phyloP scores from a whole-genome alignment of 495 filamentous ascomycete genomes.

The Melanomma pulvis-pyrius region DNA sequence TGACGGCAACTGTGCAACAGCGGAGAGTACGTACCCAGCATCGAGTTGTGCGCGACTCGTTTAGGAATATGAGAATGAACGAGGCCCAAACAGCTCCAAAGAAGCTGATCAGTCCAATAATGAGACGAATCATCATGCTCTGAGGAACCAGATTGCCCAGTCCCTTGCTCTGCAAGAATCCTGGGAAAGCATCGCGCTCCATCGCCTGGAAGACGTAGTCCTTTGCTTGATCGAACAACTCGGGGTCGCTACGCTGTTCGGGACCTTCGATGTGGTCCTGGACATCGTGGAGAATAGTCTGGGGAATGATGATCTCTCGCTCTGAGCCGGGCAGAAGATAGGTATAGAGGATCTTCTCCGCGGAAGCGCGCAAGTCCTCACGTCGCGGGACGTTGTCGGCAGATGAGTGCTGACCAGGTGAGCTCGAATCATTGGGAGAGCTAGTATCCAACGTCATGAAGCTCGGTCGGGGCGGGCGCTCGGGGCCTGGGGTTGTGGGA shows the following conservation, averaged over 20 bases:
- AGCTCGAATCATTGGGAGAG: conserved; percentile 58
- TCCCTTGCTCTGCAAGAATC: conserved; percentile 91
- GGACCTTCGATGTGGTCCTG: conserved; percentile 80
- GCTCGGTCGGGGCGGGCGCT: conserved; percentile 68
- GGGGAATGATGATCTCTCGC: conserved; percentile 89
- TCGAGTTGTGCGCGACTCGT: conserved; percentile 71
- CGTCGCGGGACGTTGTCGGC: conserved; percentile 73
- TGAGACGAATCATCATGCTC: conserved; percentile 78
- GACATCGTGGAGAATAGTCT: conserved; percentile 79
- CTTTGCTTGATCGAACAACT: conserved; percentile 95
- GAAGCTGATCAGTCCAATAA: conserved; percentile 82
- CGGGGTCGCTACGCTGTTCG: conserved; percentile 87
- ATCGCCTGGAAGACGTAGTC: conserved; percentile 99
- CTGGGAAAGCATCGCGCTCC: conserved; percentile 97
- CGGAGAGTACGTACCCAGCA: conserved; percentile 69
- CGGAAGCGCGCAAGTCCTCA: conserved; percentile 85
- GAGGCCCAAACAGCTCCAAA: conserved; percentile 93
- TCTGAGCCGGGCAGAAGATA: conserved; percentile 91
- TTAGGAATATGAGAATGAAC: conserved; percentile 87
- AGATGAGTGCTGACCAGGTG: conserved; percentile 39
- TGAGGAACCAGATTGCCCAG: conserved; percentile 92
- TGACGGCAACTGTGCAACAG: neutral
- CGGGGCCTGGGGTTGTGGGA: conserved; percentile 47
- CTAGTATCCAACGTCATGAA: conserved; percentile 69
- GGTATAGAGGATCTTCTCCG: conserved; percentile 96